phyloP scores from a whole-genome alignment of 2,329 filamentous ascomycete species.

The Xylariaceae sp. region DNA sequence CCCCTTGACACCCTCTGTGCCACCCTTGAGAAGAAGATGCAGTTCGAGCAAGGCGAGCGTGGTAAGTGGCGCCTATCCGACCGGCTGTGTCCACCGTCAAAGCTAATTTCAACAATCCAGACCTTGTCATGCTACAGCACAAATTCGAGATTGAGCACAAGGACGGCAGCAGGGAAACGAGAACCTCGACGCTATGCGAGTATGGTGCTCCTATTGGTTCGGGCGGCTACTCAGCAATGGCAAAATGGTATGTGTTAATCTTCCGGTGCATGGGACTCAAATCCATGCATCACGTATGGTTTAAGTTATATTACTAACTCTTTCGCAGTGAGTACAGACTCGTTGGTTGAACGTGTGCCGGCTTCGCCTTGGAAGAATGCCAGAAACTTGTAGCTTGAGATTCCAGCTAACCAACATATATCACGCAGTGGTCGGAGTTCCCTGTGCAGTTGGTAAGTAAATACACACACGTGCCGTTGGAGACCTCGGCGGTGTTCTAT shows the following conservation, averaged over 20 bases:
- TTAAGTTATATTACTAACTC: background rate
- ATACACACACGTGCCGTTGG: background rate
- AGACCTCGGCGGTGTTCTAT: background rate
- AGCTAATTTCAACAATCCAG: background rate
- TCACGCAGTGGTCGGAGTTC: constrained; percentile 54
- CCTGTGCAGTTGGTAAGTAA: constrained; percentile 31
- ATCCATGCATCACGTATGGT: background rate
- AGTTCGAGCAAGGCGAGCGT: constrained; percentile 71
- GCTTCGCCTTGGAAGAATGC: background rate
- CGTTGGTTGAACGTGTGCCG: background rate
- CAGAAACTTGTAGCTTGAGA: background rate
- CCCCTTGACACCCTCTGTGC: constrained; percentile 89
- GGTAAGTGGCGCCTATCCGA: background rate
- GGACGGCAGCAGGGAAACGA: constrained; percentile 70
- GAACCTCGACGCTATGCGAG: constrained; percentile 75
- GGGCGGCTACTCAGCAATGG: constrained; percentile 77
- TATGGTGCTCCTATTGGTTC: constrained; percentile 61
- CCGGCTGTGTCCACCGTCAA: constrained; percentile 37
- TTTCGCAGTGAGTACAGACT: constrained; percentile 3
- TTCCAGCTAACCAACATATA: background rate
- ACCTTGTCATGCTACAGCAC: constrained; percentile 44
- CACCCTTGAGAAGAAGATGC: constrained; percentile 86
- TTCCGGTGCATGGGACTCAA: constrained; percentile 33
- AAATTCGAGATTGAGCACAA: constrained; percentile 80
- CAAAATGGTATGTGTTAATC: constrained; percentile 39